phyloP scores from a whole-genome alignment of 768 basidiomycete species.

The Naganishia onofrii region DNA sequence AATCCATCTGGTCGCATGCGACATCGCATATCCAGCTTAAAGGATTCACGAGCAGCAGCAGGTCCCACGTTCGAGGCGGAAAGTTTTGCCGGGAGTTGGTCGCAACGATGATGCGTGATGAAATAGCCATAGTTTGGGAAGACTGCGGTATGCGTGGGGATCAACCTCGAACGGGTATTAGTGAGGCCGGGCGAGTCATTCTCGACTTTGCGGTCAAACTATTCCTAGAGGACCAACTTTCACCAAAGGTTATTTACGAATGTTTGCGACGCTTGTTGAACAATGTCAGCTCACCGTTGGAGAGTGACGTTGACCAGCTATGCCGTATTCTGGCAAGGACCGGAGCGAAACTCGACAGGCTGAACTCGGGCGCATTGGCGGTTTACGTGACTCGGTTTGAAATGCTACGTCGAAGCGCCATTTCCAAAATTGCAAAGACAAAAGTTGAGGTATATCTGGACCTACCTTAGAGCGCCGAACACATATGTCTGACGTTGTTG shows the following conservation, averaged over 20 bases:
- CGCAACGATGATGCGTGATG: neutral
- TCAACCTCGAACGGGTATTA: neutral
- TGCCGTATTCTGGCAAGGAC: conserved; percentile 89
- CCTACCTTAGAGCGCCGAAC: neutral
- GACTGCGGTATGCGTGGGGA: neutral
- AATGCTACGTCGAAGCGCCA: neutral
- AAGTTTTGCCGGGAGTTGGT: neutral
- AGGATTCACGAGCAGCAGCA: neutral
- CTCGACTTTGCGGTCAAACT: neutral
- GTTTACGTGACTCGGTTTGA: neutral
- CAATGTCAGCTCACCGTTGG: conserved; percentile 90
- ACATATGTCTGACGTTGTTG: neutral
- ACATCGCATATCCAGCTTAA: neutral
- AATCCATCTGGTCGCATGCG: neutral
- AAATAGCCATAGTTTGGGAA: neutral
- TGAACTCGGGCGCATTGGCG: neutral
- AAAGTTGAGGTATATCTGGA: neutral
- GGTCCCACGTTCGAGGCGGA: neutral
- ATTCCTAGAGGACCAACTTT: conserved; percentile 58
- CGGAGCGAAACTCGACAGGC: conserved; percentile 73
- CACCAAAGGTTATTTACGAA: conserved; percentile 95
- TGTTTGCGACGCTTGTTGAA: conserved; percentile 91
- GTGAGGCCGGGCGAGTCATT: neutral
- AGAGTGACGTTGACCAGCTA: conserved; percentile 93
- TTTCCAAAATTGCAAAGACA: neutral